Conservation (phyloP, 148 eudicot genomes). For the Cornus suecica region DNA sequence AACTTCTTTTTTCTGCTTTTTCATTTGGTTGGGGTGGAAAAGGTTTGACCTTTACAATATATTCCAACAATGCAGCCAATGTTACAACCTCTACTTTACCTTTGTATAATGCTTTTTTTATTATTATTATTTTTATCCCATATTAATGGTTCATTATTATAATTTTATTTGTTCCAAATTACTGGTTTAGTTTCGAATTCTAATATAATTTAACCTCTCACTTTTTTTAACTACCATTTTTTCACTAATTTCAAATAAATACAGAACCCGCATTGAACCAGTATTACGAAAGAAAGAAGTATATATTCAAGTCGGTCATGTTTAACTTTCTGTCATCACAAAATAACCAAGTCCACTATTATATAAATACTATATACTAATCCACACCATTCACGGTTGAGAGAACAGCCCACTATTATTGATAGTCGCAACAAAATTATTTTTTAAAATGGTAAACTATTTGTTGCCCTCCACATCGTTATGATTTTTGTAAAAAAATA, state of each 20-base stretch:
- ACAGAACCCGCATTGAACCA: too few species aligned
- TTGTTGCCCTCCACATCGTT: background rate
- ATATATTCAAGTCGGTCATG: background rate
- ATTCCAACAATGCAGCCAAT: background rate
- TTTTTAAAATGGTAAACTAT: too few species aligned
- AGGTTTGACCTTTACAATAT: background rate
- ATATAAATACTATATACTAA: background rate
- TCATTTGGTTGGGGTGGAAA: too few species aligned
- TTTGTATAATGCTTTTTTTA: background rate
- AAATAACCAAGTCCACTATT: background rate
- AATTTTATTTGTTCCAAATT: too few species aligned
- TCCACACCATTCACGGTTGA: background rate
- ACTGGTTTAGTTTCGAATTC: too few species aligned
- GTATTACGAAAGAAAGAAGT: too few species aligned
- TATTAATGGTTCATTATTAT: too few species aligned
- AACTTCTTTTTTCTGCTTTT: background rate
- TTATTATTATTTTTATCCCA: too few species aligned
- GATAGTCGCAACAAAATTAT: too few species aligned
- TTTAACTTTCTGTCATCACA: background rate
- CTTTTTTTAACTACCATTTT: too few species aligned
- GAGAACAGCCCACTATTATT: slow-evolving; percentile 5
- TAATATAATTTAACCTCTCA: too few species aligned
- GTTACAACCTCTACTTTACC: background rate
- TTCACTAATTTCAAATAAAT: too few species aligned
- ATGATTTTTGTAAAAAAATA: background rate